Evolutionary conservation across 495 filamentous ascomycete genomes (phyloP).

Genomic region (Aspergillus panamensis): DNA sequence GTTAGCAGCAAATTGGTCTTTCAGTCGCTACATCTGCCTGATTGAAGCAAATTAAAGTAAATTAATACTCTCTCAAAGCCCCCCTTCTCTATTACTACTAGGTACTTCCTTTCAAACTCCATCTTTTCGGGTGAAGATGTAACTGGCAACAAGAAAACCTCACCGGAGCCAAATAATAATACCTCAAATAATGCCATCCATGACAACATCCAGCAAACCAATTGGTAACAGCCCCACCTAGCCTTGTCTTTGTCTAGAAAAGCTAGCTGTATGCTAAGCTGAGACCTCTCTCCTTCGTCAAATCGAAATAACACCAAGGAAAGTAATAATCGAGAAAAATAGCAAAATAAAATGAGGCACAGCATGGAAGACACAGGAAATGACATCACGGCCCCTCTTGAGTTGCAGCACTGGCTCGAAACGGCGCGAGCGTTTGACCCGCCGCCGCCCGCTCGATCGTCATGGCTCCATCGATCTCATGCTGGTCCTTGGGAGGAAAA

Average conservation of each 20-base stretch:
- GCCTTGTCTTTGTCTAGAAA: not conserved
- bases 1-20: not conserved
- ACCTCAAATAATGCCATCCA: constrained; percentile 1
- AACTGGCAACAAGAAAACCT: not conserved
- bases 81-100: too few relatives aligned
- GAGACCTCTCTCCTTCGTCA: not conserved
- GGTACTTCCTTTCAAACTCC: too few relatives aligned
- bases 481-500: constrained; percentile 32
- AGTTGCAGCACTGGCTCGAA: constrained; percentile 16
- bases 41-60: not conserved
- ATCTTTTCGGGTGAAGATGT: not conserved
- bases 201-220: constrained; percentile 6
- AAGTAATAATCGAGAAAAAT: not conserved
- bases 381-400: constrained; percentile 31
- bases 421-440: constrained; percentile 35
- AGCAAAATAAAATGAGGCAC: not conserved
- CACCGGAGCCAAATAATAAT: not conserved
- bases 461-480: constrained; percentile 42
- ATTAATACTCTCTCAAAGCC: not conserved
- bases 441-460: constrained; percentile 32
- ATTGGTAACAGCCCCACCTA: not conserved
- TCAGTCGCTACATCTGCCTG: not conserved
- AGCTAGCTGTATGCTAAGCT: not conserved
- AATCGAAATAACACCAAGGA: not conserved
- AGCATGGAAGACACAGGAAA: constrained; percentile 6